A percentile compares a stretch with the other conserved stretches of the same genome.
Conservation (phyloP, 805 yeast genomes). For the Candida patagonica region DNA sequence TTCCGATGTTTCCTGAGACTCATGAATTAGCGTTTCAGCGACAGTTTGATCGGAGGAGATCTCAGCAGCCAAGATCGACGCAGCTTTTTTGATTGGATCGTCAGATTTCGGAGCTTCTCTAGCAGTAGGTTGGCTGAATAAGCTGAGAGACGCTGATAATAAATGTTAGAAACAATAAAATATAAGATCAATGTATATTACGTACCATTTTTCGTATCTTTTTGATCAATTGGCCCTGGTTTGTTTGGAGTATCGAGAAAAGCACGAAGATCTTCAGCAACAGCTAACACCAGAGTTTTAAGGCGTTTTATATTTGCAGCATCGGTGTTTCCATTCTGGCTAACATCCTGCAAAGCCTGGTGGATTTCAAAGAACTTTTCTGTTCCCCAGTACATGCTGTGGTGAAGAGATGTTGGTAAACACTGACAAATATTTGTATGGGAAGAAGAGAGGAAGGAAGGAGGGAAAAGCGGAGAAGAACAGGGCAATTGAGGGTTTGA, state of each 20-base stretch:
- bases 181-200: neutral
- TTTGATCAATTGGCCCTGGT: too few relatives aligned
- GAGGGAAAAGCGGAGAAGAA: too few relatives aligned
- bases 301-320: too few relatives aligned
- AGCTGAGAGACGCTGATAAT: neutral
- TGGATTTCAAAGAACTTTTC: conserved; percentile 24
- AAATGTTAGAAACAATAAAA: neutral
- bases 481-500: too few relatives aligned
- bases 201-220: conserved; percentile 24
- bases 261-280: conserved; percentile 27
- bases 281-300: conserved; percentile 4
- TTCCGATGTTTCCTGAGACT: conserved; percentile 16
- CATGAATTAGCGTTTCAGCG: conserved; percentile 58
- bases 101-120: neutral
- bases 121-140: conserved; percentile 30
- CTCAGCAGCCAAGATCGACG: conserved; percentile 51
- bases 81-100: too few relatives aligned
- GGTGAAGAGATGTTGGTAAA: too few relatives aligned
- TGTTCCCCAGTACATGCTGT: conserved; percentile 27
- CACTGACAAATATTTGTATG: too few relatives aligned
- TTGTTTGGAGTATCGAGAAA: conserved; percentile 30
- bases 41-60: conserved; percentile 68
- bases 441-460: too few relatives aligned
- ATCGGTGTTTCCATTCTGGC: neutral
- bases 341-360: conserved; percentile 11